Evolutionary conservation across 208 protist species (phyloP), one percentile per base, ranked within the genome.

Genomic region (Herpetomonas samuelpessoai): DNA sequence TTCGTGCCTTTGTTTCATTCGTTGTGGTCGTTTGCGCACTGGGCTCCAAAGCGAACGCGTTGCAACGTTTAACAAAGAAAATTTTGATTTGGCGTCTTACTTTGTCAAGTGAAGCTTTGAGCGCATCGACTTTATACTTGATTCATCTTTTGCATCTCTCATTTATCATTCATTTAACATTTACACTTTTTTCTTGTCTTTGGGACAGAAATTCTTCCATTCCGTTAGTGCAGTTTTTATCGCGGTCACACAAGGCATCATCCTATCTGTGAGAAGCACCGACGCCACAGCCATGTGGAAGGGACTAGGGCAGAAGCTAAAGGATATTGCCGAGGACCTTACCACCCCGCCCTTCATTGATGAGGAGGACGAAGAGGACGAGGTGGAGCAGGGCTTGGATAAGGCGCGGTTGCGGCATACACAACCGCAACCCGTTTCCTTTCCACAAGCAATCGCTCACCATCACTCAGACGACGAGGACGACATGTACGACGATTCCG

Each of bases 261-360:
- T 51, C 47, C 47, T 52, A 52, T 24, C 16, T n/a, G 9, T 18
- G 45, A 59, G 24, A 58, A 49, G 56, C 29, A 58, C n/a, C n/a
- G n/a, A n/a, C n/a, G n/a, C n/a, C 46, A 25, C 14, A 54, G 22
- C 12, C 35, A 84, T 90, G 72, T 88, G 77, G 79, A 82, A 48
- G 21, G 78, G 73, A 21, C 79, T 83, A 38, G 80, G 74, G n/a
- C 67, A 76, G 29, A 84, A 83, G 51, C 60, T 93, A 10, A 93
- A 87, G 55, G 78, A 84, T 30, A 74, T 93, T 24, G 83, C 87
- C 3, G 81, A 82, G 38, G 83, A 91, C 35, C 85, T 93, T 38
- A 74, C 83, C 4, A 65, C 75, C 1, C 87, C 87, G 1, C 71
- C 74, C 14, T 87, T 74, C 65, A 81, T 86, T 2, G 77, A 84